Evolutionary conservation across 352 stramenopile species (phyloP), one percentile per base, ranked within the genome.

Genomic region (Lagenidium giganteum): DNA sequence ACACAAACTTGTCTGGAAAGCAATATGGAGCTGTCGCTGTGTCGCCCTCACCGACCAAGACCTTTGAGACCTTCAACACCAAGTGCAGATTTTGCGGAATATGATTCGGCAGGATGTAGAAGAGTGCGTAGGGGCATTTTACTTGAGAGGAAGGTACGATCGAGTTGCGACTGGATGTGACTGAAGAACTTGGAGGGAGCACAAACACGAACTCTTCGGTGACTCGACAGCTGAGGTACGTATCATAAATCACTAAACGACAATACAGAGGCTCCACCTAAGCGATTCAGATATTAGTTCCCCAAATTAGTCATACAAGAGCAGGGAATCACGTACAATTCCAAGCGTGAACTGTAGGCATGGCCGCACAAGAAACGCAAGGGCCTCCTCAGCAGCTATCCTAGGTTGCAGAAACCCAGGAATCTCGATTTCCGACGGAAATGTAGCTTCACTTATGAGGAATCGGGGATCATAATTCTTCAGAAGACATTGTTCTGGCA

Each of bases 401-500:
- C 68, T 67, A 4, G 66, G 49, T 32, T 81, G 54, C 6, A 87
- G 39, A 41, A 72, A 70, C 4, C 35, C 44, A 2, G 69, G 74
- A 5, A 61, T 47, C 0, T 45, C 16, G 6, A 81, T 27, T n/a
- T 72, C 56, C 0, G 57, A 68, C 1, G 67, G 59, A 51, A 86
- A 85, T 1, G 77, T 87, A 2, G 56, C 47, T 7, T 76, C 62
- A 0, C 56, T 48, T 0, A 47, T 38, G 3, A 26, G 44, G 24
- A 75, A 83, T 1, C 72, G 69, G 6, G 73, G 65, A 31, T 89
- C 73, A 29, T 89, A 89, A 44, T 67, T 79, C 47, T 78, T 83
- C 34, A 87, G 42, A 25, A 87, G 37, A 13, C 61, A 70, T 2
- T 63, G 41, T 4, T 77, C 59, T 54, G 41, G 40, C 1, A 18